Evolutionary conservation across 2,329 filamentous ascomycete species (phyloP), one percentile per base, ranked within the genome.

Genomic region (Ceratocystis lukuohia): DNA sequence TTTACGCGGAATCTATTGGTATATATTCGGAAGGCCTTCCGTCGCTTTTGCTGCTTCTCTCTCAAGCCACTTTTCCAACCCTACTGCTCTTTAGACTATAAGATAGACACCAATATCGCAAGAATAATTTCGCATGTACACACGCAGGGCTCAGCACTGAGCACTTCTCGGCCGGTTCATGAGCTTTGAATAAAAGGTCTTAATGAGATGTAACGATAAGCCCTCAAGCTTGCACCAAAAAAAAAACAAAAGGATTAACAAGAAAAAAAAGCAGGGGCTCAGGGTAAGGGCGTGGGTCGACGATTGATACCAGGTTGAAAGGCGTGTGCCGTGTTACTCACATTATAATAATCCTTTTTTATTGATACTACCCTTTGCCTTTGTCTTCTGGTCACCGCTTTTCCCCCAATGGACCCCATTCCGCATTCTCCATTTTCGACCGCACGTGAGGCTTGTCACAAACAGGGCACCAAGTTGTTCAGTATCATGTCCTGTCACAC

Each of bases 291-390:
- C 59, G 59, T 45, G 20, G 56, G 7, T 6, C 10, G 30, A 30
- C 25, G 5, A 17, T 57, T 17, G 53, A 57, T 10, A 37, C 33
- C 8, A 41, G 37, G 37, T 15, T 41, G 3, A 41, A 41, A 20
- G 1, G 12, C 17, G 17, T 59, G 56, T 59, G 56, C 17, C 28
- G 28, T 59, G 30, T 20, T 59, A 59, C 56, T n/a, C 33, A 33
- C 28, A n/a, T 62, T 62, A 20, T 62, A n/a, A 22, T 3, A 17
- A 53, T 15, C 37, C 59, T 48, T n/a, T 2, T n/a, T 30, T n/a
- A 17, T 46, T 53, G 46, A 61, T 12, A 8, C 20, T 20, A 20
- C 46, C 61, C 41, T 59, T 50, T 64, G n/a, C 63, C 45, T 67
- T 46, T 28, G 15, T 28, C 15, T 5, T 37, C 44, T 50, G 12